A percentile compares a stretch with the other conserved stretches of the same genome.
These are phyloP conservation scores for Nitzschia palea DNA, from an alignment of 108 stramenopile genomes.

Conservation along the genomic window DNA sequence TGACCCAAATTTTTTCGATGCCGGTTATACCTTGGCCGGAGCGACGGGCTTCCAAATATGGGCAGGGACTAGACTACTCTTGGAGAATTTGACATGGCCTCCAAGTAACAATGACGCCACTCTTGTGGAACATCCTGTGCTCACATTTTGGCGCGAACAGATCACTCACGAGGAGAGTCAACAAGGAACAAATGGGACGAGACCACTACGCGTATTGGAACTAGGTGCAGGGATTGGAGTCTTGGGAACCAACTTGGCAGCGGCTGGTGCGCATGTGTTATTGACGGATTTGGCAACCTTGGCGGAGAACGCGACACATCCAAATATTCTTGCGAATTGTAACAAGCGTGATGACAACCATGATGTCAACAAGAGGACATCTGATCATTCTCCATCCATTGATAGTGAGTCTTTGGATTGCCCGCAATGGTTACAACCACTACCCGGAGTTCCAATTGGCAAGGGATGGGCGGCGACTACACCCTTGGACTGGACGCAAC, in stretches of 20 bases:
- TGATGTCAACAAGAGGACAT: not conserved
- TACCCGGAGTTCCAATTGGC: slow-evolving; percentile 37
- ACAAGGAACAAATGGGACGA: not conserved
- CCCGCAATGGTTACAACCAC: not conserved
- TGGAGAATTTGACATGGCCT: slow-evolving; percentile 52
- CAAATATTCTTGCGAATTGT: slow-evolving; percentile 50
- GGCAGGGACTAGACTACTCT: slow-evolving; percentile 58
- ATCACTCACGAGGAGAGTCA: slow-evolving; percentile 16
- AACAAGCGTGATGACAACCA: not conserved
- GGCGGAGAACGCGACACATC: slow-evolving; percentile 53
- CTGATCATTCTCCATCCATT: too few relatives aligned
- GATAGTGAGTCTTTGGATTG: not conserved
- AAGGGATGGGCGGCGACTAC: slow-evolving; percentile 55
- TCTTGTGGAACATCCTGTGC: not conserved
- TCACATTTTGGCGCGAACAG: slow-evolving; percentile 31
- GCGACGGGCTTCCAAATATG: slow-evolving; percentile 70
- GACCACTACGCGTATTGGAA: slow-evolving; percentile 35
- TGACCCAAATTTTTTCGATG: slow-evolving; percentile 69
- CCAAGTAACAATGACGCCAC: not conserved
- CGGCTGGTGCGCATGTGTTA: slow-evolving; percentile 50
- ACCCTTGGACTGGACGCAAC: slow-evolving; percentile 63
- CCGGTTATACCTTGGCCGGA: slow-evolving; percentile 66
- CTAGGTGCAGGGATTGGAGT: slow-evolving; percentile 71
- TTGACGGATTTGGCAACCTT: slow-evolving; percentile 65
- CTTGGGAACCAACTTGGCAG: slow-evolving; percentile 50